Evolutionary conservation across 2,329 filamentous ascomycete genomes (phyloP).

Genomic region (Fusarium humuli): DNA sequence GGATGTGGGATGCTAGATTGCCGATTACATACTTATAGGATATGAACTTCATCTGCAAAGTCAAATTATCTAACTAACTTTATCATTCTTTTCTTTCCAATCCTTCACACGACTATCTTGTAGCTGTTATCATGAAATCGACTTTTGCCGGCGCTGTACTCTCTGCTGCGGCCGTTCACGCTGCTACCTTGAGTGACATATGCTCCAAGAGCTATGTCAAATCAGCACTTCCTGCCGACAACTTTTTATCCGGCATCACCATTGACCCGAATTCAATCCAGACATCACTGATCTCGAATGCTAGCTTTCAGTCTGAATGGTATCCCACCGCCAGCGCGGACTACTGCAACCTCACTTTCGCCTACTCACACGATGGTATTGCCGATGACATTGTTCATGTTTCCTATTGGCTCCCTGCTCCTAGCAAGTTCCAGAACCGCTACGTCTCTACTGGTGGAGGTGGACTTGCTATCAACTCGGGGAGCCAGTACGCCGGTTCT

Average conservation of each 20-base stretch:
- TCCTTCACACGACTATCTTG: neutral
- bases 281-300: neutral
- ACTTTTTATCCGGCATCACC: neutral
- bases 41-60: neutral
- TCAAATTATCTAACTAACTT: neutral
- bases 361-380: conserved; percentile 51
- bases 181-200: conserved; percentile 1
- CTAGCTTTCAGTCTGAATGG: conserved; percentile 13
- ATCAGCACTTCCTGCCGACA: neutral
- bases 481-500: conserved; percentile 46
- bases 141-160: neutral
- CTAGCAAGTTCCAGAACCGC: conserved; percentile 56
- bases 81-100: neutral
- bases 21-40: neutral
- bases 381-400: conserved; percentile 49
- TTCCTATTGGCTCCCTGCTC: conserved; percentile 51
- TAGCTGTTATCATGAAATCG: neutral
- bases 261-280: neutral
- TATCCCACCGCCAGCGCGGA: conserved; percentile 13
- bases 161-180: neutral
- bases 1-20: neutral
- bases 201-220: conserved; percentile 3
- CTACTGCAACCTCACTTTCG: conserved; percentile 54
- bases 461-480: conserved; percentile 49
- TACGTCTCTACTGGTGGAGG: conserved; percentile 60